Base-by-base conservation (phyloP, 805 yeast species). In the Cyberlindnera petersonii region DNA sequence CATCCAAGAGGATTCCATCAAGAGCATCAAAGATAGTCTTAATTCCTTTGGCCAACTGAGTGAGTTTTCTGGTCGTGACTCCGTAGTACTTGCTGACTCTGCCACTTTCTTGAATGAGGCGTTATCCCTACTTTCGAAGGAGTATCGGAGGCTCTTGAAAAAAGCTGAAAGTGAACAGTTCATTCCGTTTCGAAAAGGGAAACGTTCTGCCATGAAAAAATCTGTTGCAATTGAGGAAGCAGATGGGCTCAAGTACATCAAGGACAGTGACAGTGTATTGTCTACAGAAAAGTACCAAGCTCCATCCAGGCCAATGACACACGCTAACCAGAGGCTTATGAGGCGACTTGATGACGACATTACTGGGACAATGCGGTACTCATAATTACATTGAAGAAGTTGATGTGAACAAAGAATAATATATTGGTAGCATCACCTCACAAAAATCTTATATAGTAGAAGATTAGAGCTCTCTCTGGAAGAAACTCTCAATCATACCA, bases 401-500 rank as follows among this genome's bases (percentile, higher is more conserved):
- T n/a, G n/a, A n/a, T n/a, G n/a, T n/a, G n/a, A n/a, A n/a, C n/a
- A n/a, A n/a, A n/a, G n/a, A n/a, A n/a, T n/a, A n/a, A n/a, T n/a
- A n/a, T n/a, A n/a, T n/a, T n/a, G n/a, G n/a, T n/a, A 22, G 24
- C 24, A 22, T 22, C 11, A 22, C 11, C 24, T 22, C 11, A 20
- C 26, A 13, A 10, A 8, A 33, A 35, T 22, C 18, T 23, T 11
- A 24, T 24, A 24, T 7, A 27, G 9, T 4, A 18, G 7, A 8
- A 14, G 14, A 4, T 32, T 22, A 32, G 9, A 47, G 39, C 27
- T 70, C 77, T 49, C 87, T 69, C 46, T 84, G 89, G 24, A 63
- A 69, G 62, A 81, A 87, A 52, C 89, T 80, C 61, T 80, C 75
- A 53, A 87, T 82, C 83, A 87, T 72, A 20, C 95, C 95, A 24